Conservation (phyloP, 257 asterid genomes). For the Fraxinus anomala region DNA sequence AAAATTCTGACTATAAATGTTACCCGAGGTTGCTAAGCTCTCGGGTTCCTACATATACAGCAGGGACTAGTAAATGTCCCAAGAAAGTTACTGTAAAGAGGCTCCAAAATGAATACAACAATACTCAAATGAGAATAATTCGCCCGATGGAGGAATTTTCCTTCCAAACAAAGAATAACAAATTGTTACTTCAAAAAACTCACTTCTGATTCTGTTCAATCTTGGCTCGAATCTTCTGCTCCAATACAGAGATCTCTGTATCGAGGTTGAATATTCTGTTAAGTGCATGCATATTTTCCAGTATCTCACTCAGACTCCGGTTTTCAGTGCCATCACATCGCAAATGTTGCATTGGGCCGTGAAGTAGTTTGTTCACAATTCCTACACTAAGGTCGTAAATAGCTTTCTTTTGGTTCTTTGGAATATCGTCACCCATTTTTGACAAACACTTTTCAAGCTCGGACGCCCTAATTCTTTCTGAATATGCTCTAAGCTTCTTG, state of each 20-base stretch:
- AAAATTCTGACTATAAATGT: too few species aligned
- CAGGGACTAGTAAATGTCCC: neutral
- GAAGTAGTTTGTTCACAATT: constrained; percentile 50
- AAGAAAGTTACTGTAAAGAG: neutral
- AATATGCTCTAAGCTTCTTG: constrained; percentile 50
- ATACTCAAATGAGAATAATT: neutral
- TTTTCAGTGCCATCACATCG: constrained; percentile 43
- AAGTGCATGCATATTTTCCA: constrained; percentile 50
- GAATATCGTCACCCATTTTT: constrained; percentile 45
- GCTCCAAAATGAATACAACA: neutral
- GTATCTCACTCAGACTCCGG: constrained; percentile 40
- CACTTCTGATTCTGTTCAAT: constrained; percentile 39
- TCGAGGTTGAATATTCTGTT: constrained; percentile 56
- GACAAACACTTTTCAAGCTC: constrained; percentile 51
- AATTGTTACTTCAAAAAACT: constrained; percentile 16
- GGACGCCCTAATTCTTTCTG: constrained; percentile 53
- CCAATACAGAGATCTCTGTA: constrained; percentile 44
- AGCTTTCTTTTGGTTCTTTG: constrained; percentile 47
- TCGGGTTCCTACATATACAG: neutral
- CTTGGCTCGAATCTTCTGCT: constrained; percentile 49
- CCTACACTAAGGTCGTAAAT: constrained; percentile 48
- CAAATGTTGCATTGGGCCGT: constrained; percentile 58
- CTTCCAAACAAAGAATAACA: constrained; percentile 2
- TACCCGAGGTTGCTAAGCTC: too few species aligned
- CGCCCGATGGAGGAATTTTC: neutral